phyloP scores from a whole-genome alignment of 2,329 filamentous ascomycete genomes.

The Colletotrichum brevisporum region DNA sequence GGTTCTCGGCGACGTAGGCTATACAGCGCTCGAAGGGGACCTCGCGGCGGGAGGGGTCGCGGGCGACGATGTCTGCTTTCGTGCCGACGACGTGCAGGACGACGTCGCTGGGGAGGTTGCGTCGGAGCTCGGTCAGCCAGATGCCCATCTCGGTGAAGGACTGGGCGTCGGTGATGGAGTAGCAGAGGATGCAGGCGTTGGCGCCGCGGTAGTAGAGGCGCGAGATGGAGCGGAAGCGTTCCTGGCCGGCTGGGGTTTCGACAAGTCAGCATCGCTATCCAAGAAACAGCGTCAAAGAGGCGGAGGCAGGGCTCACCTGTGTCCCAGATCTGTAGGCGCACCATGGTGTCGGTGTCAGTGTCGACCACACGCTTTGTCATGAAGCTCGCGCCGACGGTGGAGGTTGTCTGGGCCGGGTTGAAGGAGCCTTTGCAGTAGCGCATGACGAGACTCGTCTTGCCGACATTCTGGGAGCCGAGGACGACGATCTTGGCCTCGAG shows the following conservation, averaged over 20 bases:
- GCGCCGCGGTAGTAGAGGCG: constrained; percentile 97
- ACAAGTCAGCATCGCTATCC: neutral
- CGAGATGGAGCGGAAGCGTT: constrained; percentile 94
- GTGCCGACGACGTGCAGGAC: constrained; percentile 96
- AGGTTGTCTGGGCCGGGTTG: constrained; percentile 73
- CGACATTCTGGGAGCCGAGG: constrained; percentile 83
- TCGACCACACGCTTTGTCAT: constrained; percentile 86
- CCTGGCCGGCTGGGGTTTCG: constrained; percentile 79
- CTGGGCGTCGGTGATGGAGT: constrained; percentile 88
- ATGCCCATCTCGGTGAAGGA: constrained; percentile 94
- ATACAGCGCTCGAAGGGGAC: constrained; percentile 97
- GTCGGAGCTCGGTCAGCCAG: constrained; percentile 88
- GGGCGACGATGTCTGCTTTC: constrained; percentile 90
- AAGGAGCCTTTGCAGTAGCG: constrained; percentile 82
- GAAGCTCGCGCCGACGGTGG: constrained; percentile 86
- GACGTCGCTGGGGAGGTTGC: constrained; percentile 82
- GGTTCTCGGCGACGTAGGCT: constrained; percentile 92
- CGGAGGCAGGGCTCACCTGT: constrained; percentile 68
- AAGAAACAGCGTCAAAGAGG: neutral
- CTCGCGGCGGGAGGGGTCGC: constrained; percentile 82
- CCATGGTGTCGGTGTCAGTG: constrained; percentile 85
- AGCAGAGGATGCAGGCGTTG: constrained; percentile 93
- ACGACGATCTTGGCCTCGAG: constrained; percentile 88
- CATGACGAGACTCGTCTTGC: constrained; percentile 84
- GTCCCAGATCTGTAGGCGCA: constrained; percentile 97